These are phyloP conservation scores for Gastrolobium villosum DNA, from an alignment of 306 rosid species.

Conservation along the genomic window DNA sequence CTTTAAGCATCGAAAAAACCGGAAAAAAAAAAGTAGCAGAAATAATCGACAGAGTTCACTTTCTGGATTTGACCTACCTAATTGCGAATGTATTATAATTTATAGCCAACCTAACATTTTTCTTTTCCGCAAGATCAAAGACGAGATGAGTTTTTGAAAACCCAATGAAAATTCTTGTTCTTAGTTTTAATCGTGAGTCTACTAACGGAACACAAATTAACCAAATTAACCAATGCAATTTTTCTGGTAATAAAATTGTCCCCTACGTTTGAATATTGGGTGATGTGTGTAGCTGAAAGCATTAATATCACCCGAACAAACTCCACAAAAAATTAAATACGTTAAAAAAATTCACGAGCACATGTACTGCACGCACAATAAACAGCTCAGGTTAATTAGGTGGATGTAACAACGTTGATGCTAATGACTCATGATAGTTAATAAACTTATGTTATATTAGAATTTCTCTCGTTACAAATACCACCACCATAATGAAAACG, in stretches of 20 bases:
- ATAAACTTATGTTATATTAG: background rate
- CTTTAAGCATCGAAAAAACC: slow-evolving; percentile 17
- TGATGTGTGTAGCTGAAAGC: slow-evolving; percentile 30
- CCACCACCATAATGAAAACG: background rate
- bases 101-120: background rate
- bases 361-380: background rate
- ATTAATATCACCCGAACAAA: slow-evolving; percentile 40
- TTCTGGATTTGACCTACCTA: slow-evolving; percentile 12
- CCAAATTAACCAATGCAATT: too few species aligned
- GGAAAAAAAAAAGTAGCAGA: background rate
- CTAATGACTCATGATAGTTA: background rate
- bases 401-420: background rate
- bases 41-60: slow-evolving; percentile 1
- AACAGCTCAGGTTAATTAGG: slow-evolving; percentile 19
- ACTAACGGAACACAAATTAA: background rate
- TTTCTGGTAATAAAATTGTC: too few species aligned
- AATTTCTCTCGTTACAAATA: slow-evolving; percentile 11
- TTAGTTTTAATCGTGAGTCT: background rate
- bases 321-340: slow-evolving; percentile 6
- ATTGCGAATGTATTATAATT: background rate
- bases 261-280: slow-evolving; percentile 40
- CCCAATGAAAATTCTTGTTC: background rate
- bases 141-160: background rate
- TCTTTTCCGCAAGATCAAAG: background rate
- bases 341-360: background rate